Base-by-base conservation (phyloP, 805 yeast species). In the Lipomyces yamadae region DNA sequence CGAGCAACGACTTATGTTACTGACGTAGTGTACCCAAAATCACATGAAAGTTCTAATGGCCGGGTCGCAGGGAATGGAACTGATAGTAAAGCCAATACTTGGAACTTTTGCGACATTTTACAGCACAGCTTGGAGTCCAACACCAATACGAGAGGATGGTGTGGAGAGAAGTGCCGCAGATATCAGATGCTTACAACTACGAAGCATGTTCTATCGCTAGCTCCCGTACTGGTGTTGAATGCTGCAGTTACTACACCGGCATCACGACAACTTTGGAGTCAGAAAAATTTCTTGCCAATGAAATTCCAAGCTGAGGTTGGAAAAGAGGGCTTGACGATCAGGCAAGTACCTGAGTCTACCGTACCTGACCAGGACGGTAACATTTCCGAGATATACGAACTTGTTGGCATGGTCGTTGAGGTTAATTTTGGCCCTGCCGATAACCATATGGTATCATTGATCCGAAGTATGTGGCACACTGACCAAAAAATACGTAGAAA, bases 191-290 rank as follows among this genome's bases (percentile, higher is more conserved):
- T 89, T 45, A 89, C 88, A 69, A 82, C 85, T 3, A 80, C 81
- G 34, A 81, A 83, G 61, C 78, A 81, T 1, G 82, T 88, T 0
- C 78, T 80, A n/a, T 42, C 61, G 55, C 77, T 88, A 35, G 92
- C 97, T 0, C 87, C 89, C 0, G 81, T 91, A 10, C 75, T 92
- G 39, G 82, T 88, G 1, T 77, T 90, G 58, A 90, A 90, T 71
- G 72, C 90, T 24, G 82, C 85, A 60, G 78, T 90, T 60, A 75
- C 81, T 48, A 50, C 67, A n/a, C 58, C 58, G 32, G 50, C 59
- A 4, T 56, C 66, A 2, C 60, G 72, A 18, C 70, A 69, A 45
- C 10, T 70, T 3, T 70, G 72, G 72, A 60, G 53, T 55, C 63
- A 63, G 32, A 62, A 62, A 45, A 61, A 64, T 24, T 70, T 71